Conservation (phyloP, 495 filamentous ascomycete species). For the Sporormia fimetaria region DNA sequence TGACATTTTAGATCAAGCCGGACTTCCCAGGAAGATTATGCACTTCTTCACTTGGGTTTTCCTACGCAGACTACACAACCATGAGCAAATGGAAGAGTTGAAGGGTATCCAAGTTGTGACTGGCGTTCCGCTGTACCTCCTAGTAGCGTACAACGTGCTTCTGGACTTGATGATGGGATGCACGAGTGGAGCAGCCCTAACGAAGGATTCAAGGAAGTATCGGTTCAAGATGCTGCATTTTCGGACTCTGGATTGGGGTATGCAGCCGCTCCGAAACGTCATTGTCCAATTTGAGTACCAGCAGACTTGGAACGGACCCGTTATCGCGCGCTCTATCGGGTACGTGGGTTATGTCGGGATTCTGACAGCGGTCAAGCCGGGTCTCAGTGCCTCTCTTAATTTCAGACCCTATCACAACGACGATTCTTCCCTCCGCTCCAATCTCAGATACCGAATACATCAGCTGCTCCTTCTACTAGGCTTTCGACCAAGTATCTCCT, state of each 20-base stretch:
- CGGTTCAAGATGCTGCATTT: slow-evolving; percentile 47
- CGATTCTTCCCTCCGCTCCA: slow-evolving; percentile 27
- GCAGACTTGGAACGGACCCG: slow-evolving; percentile 24
- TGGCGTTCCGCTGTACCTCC: slow-evolving; percentile 46
- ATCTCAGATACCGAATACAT: slow-evolving; percentile 39
- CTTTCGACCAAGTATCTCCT: slow-evolving; percentile 44
- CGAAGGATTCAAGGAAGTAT: slow-evolving; percentile 21
- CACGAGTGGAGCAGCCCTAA: slow-evolving; percentile 45
- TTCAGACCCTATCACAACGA: slow-evolving; percentile 47
- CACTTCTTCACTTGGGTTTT: slow-evolving; percentile 22
- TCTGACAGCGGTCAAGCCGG: slow-evolving; percentile 45
- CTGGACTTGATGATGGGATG: slow-evolving; percentile 57
- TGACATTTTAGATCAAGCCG: slow-evolving; percentile 24
- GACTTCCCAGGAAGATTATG: slow-evolving; percentile 8
- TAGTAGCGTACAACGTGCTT: slow-evolving; percentile 51
- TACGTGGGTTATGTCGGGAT: slow-evolving; percentile 56
- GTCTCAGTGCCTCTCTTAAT: slow-evolving; percentile 53
- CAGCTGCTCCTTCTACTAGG: slow-evolving; percentile 48
- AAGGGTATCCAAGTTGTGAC: slow-evolving; percentile 43
- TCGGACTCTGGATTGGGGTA: slow-evolving; percentile 56
- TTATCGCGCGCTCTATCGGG: slow-evolving; percentile 47
- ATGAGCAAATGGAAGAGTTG: slow-evolving; percentile 52
- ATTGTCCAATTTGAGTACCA: slow-evolving; percentile 51
- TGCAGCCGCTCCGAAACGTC: slow-evolving; percentile 46
- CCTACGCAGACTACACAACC: slow-evolving; percentile 40